phyloP scores from a whole-genome alignment of 129 eudicot species.

The Chrysanthemum seticuspe region DNA sequence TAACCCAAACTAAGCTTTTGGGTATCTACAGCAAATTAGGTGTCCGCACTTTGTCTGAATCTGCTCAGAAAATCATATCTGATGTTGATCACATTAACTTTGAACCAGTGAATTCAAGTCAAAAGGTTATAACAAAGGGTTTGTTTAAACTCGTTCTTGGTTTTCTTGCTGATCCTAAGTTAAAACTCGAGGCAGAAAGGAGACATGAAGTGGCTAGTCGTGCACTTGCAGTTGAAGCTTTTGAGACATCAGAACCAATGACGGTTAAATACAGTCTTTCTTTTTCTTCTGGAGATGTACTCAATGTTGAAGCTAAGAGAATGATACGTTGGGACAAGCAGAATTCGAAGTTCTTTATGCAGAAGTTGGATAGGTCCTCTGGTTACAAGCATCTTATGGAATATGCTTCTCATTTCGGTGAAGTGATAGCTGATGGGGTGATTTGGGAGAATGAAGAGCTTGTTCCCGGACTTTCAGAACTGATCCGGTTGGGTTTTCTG shows the following conservation, averaged over 20 bases:
- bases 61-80: constrained; percentile 36
- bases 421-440: constrained; percentile 13
- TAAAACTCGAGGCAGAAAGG: constrained; percentile 31
- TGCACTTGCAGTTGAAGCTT: constrained; percentile 33
- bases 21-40: constrained; percentile 43
- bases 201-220: constrained; percentile 38
- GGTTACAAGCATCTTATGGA: constrained; percentile 34
- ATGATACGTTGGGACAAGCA: constrained; percentile 59
- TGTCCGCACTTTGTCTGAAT: constrained; percentile 43
- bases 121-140: constrained; percentile 25
- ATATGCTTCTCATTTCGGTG: constrained; percentile 38
- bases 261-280: constrained; percentile 26
- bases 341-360: constrained; percentile 26
- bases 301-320: constrained; percentile 30
- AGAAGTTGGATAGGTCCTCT: constrained; percentile 31
- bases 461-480: too few species aligned
- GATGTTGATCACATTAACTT: constrained; percentile 4
- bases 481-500: too few species aligned
- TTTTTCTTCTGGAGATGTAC: constrained; percentile 31
- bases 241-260: constrained; percentile 35
- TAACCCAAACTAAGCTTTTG: constrained; percentile 32
- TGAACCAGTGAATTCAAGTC: constrained; percentile 24
- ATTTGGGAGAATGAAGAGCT: too few species aligned
- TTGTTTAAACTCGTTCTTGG: constrained; percentile 47
- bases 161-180: constrained; percentile 33